phyloP scores from a whole-genome alignment of 2,329 filamentous ascomycete species.

The Catunica adiposa region DNA sequence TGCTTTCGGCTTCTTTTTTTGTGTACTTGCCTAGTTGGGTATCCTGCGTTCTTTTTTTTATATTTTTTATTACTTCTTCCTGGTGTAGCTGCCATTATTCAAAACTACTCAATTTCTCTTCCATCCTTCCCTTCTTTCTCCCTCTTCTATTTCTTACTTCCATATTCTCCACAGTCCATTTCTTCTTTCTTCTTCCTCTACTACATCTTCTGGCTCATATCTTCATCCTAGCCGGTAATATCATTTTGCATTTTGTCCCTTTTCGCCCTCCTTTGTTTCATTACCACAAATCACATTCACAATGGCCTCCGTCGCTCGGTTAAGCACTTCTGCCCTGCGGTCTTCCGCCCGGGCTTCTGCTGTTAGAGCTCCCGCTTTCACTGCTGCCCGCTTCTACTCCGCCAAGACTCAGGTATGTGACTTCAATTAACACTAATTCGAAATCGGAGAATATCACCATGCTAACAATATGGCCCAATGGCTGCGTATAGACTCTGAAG shows the following conservation, averaged over 20 bases:
- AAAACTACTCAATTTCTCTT: conserved; percentile 19
- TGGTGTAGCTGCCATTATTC: conserved; percentile 16
- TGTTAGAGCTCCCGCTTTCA: conserved; percentile 59
- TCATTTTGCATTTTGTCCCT: conserved; percentile 3
- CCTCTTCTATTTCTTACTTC: conserved; percentile 16
- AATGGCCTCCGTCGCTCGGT: conserved; percentile 74
- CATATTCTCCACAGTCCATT: background rate
- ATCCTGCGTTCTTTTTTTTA: conserved; percentile 17
- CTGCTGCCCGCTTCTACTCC: conserved; percentile 78
- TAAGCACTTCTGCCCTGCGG: conserved; percentile 69
- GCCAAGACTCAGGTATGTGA: conserved; percentile 63
- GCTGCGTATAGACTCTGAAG: conserved; percentile 61
- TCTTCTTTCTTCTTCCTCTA: background rate
- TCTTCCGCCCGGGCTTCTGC: conserved; percentile 52
- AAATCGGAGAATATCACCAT: background rate
- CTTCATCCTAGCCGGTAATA: background rate
- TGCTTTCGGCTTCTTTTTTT: conserved; percentile 20
- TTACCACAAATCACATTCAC: conserved; percentile 22
- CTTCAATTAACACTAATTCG: background rate
- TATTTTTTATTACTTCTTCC: too few relatives aligned
- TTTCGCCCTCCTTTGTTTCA: conserved; percentile 17
- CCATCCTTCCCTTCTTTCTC: conserved; percentile 22
- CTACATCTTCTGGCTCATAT: conserved; percentile 2
- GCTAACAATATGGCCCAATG: conserved; percentile 15
- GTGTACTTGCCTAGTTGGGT: conserved; percentile 14